These are phyloP conservation scores for Afroboletus lepidellus DNA, from an alignment of 1,284 basidiomycete species.

Conservation along the genomic window DNA sequence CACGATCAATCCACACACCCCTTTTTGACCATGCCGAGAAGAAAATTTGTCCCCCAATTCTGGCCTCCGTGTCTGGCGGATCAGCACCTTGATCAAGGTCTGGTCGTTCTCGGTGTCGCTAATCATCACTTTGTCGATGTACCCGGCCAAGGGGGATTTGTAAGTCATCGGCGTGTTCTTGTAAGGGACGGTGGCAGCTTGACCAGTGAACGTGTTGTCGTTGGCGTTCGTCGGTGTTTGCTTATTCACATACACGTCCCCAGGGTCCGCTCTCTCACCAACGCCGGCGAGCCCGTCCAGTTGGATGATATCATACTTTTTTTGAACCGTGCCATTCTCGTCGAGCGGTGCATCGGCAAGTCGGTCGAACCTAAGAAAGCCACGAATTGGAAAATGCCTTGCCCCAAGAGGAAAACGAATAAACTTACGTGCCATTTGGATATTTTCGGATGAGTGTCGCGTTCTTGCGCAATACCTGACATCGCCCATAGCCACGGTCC, in stretches of 20 bases:
- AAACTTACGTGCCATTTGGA: conserved; percentile 90
- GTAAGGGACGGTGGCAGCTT: conserved; percentile 78
- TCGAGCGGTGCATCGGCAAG: conserved; percentile 89
- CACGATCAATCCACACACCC: conserved; percentile 97
- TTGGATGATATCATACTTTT: conserved; percentile 90
- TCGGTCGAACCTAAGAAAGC: conserved; percentile 74
- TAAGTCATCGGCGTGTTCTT: conserved; percentile 90
- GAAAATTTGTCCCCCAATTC: conserved; percentile 99
- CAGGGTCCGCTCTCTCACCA: conserved; percentile 90
- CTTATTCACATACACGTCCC: conserved; percentile 96
- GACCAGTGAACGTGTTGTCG: conserved; percentile 79
- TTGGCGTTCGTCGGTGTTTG: conserved; percentile 92
- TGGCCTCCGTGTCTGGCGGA: conserved; percentile 94
- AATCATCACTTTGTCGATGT: conserved; percentile 97
- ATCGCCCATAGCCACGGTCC: conserved; percentile 96
- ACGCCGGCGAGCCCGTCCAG: conserved; percentile 93
- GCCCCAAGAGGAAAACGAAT: conserved; percentile 5
- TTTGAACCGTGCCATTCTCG: conserved; percentile 74
- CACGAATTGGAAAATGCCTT: conserved; percentile 8
- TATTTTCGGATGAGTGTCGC: conserved; percentile 94
- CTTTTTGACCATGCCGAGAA: conserved; percentile 97
- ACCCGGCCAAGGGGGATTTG: conserved; percentile 89
- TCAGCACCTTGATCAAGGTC: conserved; percentile 97
- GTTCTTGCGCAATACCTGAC: conserved; percentile 97
- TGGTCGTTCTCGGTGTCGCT: conserved; percentile 95